These are phyloP conservation scores for Cynanchum wilfordii DNA, from an alignment of 257 asterid species.

Conservation along the genomic window DNA sequence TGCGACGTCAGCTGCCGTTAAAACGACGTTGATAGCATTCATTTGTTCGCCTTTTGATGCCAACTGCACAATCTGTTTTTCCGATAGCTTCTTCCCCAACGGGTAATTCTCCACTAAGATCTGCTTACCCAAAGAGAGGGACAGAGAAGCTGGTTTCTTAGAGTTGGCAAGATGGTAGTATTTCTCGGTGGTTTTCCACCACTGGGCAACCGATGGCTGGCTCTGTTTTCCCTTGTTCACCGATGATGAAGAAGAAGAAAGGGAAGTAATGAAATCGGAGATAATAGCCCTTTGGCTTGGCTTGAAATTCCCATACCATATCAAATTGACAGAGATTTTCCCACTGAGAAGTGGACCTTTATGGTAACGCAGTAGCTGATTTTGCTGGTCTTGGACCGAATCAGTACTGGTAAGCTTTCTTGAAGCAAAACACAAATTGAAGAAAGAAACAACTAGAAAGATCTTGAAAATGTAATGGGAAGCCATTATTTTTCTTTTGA, in stretches of 20 bases:
- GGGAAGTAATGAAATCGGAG: conserved; percentile 58
- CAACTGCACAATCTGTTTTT: conserved; percentile 38
- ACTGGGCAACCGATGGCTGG: conserved; percentile 56
- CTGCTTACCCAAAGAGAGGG: conserved; percentile 42
- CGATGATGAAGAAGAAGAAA: conserved; percentile 23
- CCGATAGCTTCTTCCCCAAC: conserved; percentile 53
- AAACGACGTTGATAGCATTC: conserved; percentile 53
- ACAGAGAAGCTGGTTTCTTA: conserved; percentile 31
- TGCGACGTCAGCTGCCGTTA: conserved; percentile 53
- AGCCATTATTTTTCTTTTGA: conserved; percentile 18
- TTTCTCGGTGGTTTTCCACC: conserved; percentile 67
- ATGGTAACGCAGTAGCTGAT: conserved; percentile 46
- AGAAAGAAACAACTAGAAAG: conserved; percentile 24
- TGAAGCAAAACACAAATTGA: conserved; percentile 25
- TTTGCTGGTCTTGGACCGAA: conserved; percentile 26
- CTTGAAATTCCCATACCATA: conserved; percentile 68
- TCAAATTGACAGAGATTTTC: conserved; percentile 47
- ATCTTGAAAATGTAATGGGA: conserved; percentile 15
- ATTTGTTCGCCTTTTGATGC: conserved; percentile 52
- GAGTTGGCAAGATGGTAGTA: conserved; percentile 51
- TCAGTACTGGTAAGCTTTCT: conserved; percentile 19
- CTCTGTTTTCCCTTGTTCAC: conserved; percentile 1
- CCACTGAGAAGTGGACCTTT: conserved; percentile 62
- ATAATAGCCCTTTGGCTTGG: conserved; percentile 61
- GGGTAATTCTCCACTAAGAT: conserved; percentile 33